These are phyloP conservation scores for Sedum album DNA, from an alignment of 164 flowering plant species.

Conservation along the genomic window DNA sequence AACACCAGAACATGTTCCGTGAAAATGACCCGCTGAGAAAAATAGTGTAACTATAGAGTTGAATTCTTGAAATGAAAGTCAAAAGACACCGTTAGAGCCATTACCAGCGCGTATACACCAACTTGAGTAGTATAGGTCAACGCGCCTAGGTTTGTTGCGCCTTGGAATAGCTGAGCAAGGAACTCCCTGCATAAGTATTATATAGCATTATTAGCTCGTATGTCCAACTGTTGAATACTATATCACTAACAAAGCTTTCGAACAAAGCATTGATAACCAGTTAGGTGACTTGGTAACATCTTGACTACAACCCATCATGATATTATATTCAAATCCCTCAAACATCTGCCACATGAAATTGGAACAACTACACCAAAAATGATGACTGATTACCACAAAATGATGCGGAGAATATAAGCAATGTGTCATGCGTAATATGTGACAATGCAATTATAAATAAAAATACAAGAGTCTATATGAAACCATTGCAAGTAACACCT, in stretches of 20 bases:
- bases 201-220: not conserved
- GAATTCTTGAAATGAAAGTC: not conserved
- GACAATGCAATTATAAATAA: not conserved
- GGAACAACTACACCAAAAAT: not conserved
- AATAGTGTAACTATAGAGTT: not conserved
- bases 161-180: conserved; percentile 37
- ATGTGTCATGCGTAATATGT: not conserved
- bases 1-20: not conserved
- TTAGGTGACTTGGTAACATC: too few species aligned
- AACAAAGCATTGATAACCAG: not conserved
- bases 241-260: too few species aligned
- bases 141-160: conserved; percentile 45
- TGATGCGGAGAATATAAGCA: not conserved
- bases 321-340: not conserved
- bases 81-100: not conserved
- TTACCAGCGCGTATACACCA: conserved; percentile 53
- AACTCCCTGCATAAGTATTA: conserved; percentile 29
- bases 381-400: not conserved
- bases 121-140: conserved; percentile 52
- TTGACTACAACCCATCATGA: too few species aligned
- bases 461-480: not conserved
- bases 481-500: not conserved
- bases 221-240: not conserved
- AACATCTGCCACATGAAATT: not conserved
- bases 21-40: too few species aligned